Conservation (phyloP, 148 eudicot genomes). For the Chenopodium berlandieri region DNA sequence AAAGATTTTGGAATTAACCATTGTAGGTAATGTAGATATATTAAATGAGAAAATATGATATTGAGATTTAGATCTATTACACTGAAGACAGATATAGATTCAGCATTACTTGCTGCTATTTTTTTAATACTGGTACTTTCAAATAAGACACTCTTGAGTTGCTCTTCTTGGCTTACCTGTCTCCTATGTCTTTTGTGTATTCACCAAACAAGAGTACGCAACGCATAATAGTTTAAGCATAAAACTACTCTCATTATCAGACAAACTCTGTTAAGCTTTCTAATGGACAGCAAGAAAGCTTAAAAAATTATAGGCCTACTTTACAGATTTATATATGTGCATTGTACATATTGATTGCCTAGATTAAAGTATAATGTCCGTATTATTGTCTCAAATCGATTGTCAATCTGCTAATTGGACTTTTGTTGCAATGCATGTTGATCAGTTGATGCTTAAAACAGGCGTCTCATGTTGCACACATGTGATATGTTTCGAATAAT, state of each 20-base stretch:
- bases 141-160: slow-evolving; percentile 9
- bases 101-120: not conserved
- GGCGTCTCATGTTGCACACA: slow-evolving; percentile 8
- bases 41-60: not conserved
- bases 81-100: slow-evolving; percentile 17
- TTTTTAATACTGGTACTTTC: not conserved
- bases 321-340: not conserved
- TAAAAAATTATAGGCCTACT: not conserved
- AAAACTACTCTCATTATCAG: slow-evolving; percentile 2
- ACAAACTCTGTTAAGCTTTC: not conserved
- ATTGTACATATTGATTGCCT: slow-evolving; percentile 11
- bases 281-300: slow-evolving; percentile 17
- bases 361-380: slow-evolving; percentile 6
- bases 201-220: not conserved
- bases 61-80: slow-evolving; percentile 15
- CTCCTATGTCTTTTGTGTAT: not conserved
- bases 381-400: not conserved
- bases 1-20: not conserved
- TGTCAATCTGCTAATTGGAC: not conserved
- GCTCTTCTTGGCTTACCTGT: slow-evolving; percentile 13
- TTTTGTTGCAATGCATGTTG: slow-evolving; percentile 4
- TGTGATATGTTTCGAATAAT: not conserved
- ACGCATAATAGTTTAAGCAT: slow-evolving; percentile 13
- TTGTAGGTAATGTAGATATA: not conserved
- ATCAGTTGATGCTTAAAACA: not conserved